Evolutionary conservation across 805 yeast genomes (phyloP).

Genomic region (Pichia sporocuriosa): DNA sequence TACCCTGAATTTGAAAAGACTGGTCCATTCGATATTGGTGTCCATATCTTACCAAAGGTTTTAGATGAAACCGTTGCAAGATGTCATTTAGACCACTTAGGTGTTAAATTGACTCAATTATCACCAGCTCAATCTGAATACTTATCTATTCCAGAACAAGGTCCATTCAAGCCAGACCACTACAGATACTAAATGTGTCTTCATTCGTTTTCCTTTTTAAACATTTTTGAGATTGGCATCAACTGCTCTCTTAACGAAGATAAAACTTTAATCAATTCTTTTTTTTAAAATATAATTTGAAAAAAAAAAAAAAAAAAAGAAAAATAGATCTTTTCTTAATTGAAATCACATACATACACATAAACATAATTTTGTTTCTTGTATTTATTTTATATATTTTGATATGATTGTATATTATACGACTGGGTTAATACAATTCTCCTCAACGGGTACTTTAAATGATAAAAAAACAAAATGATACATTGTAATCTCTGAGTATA

Average conservation of each 20-base stretch:
- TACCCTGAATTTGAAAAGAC: constrained; percentile 88
- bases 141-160: constrained; percentile 84
- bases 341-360: background rate
- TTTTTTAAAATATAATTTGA: too few relatives aligned
- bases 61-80: constrained; percentile 98
- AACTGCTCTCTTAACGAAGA: constrained; percentile 23
- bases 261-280: background rate
- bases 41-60: constrained; percentile 94
- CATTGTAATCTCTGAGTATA: too few relatives aligned
- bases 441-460: constrained; percentile 10
- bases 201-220: background rate
- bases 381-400: constrained; percentile 2
- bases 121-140: constrained; percentile 82
- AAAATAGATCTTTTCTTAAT: constrained; percentile 2
- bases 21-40: constrained; percentile 87
- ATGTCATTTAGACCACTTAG: constrained; percentile 91
- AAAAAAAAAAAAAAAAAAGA: background rate
- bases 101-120: constrained; percentile 77
- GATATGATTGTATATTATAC: constrained; percentile 6
- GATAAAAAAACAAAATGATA: background rate
- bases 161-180: constrained; percentile 97
- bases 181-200: constrained; percentile 75
- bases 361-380: background rate
- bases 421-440: constrained; percentile 11
- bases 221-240: constrained; percentile 19